Evolutionary conservation across 2,329 filamentous ascomycete genomes (phyloP), one percentile per base, ranked within the genome.

Genomic region (Colletotrichum australisinense): DNA sequence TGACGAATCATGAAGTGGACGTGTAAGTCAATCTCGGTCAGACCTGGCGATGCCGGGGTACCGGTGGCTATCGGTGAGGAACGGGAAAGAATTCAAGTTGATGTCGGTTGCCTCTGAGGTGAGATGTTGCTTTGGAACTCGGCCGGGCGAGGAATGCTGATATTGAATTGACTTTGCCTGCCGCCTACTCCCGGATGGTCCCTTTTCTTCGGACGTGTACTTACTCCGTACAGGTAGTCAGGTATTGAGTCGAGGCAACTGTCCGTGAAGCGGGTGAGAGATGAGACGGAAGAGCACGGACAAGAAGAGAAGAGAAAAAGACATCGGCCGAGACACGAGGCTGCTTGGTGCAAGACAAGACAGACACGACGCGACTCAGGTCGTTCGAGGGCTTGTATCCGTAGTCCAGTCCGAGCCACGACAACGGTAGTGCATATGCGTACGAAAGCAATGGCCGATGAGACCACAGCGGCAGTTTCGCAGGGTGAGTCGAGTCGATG

Each of bases 371-470:
- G 56, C 60, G 71, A 73, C 56, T 70, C 55, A 73, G 55, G 42
- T 57, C 28, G 60, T 52, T 67, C 24, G 46, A 59, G 70, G 70
- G 55, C 56, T 46, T 56, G 28, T 32, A 32, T 32, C 30, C 30
- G 30, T 26, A 65, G 60, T 22, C 53, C 60, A 70, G 62, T 56
- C 67, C 35, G 67, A 24, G 56, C 67, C 62, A 66, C 62, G 62
- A 63, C 46, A 70, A 71, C 49, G 67, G 71, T 30, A 57, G 30
- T 70, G 71, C 70, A 70, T 65, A 70, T 70, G 32, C 38, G 38
- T 42, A 49, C 42, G 42, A 49, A 69, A 22, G 59, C 60, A 58
- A 63, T 69, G 58, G 4, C 55, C 30, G 59, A 56, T 63, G 66
- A 59, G 42, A 64, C 57, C 42, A 9, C 42, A 19, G 42, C 42